These are phyloP conservation scores for Meyerozyma smithsonii DNA, from an alignment of 1,139 yeast species.

Conservation along the genomic window DNA sequence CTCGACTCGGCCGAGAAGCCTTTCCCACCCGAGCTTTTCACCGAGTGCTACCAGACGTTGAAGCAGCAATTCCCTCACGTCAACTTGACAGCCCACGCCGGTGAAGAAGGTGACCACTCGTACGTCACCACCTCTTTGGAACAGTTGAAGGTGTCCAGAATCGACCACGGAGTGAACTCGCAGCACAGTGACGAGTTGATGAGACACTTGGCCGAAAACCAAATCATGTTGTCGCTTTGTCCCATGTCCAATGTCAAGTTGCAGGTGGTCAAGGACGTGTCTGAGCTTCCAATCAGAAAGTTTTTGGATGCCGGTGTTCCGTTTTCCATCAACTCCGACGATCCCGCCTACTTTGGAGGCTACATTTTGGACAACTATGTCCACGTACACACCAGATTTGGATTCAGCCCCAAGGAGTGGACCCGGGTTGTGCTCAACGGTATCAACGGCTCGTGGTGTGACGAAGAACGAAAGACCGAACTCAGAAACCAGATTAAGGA, in stretches of 20 bases:
- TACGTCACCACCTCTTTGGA: slow-evolving; percentile 57
- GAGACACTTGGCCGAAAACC: slow-evolving; percentile 47
- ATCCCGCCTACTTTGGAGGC: slow-evolving; percentile 85
- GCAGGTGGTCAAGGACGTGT: slow-evolving; percentile 64
- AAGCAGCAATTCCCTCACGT: slow-evolving; percentile 43
- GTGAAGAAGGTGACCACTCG: slow-evolving; percentile 77
- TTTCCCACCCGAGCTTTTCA: slow-evolving; percentile 65
- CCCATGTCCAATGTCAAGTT: slow-evolving; percentile 73
- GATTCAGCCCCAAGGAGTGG: slow-evolving; percentile 57
- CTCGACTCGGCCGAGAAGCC: slow-evolving; percentile 73
- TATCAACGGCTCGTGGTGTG: slow-evolving; percentile 70
- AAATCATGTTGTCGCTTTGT: slow-evolving; percentile 63
- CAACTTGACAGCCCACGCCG: slow-evolving; percentile 78
- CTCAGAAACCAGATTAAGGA: slow-evolving; percentile 39
- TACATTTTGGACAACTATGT: slow-evolving; percentile 71
- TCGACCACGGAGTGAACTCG: slow-evolving; percentile 76
- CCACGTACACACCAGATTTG: slow-evolving; percentile 60
- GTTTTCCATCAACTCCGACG: slow-evolving; percentile 75
- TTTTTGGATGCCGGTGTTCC: slow-evolving; percentile 62
- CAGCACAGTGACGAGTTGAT: slow-evolving; percentile 49
- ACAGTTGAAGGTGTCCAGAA: slow-evolving; percentile 55
- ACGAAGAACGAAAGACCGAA: slow-evolving; percentile 45
- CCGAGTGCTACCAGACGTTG: slow-evolving; percentile 53
- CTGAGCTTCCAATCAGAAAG: slow-evolving; percentile 57
- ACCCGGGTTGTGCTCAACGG: slow-evolving; percentile 51